phyloP scores from a whole-genome alignment of 768 basidiomycete species.

The Strobilomyces dryophilus region DNA sequence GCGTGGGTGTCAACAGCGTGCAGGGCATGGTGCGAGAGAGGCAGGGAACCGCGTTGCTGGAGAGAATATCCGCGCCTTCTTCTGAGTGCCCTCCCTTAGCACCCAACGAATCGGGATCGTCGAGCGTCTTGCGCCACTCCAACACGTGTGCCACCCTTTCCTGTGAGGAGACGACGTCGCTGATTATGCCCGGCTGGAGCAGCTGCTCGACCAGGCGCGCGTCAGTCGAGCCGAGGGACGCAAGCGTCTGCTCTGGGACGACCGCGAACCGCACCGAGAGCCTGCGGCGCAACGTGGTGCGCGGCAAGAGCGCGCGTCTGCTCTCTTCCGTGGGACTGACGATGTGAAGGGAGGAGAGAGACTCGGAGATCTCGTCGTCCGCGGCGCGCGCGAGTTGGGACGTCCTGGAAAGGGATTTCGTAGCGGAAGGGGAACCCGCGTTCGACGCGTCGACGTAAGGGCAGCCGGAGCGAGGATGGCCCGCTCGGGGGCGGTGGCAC shows the following conservation, averaged over 20 bases:
- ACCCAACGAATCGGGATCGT: conserved; percentile 30
- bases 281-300: conserved; percentile 16
- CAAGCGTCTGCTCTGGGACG: conserved; percentile 39
- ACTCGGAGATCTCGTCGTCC: conserved; percentile 35
- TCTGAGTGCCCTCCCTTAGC: conserved; percentile 31
- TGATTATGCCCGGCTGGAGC: conserved; percentile 40
- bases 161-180: conserved; percentile 17
- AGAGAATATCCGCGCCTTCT: not conserved
- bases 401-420: not conserved
- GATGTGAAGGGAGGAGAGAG: conserved; percentile 46
- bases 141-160: conserved; percentile 28
- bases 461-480: conserved; percentile 64
- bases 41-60: not conserved
- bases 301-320: conserved; percentile 5
- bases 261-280: conserved; percentile 31
- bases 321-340: conserved; percentile 21
- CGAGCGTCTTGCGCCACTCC: conserved; percentile 32
- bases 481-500: conserved; percentile 50
- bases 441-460: conserved; percentile 37
- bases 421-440: conserved; percentile 13
- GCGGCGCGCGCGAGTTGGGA: not conserved
- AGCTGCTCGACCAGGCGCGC: conserved; percentile 45
- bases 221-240: conserved; percentile 47
- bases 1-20: conserved; percentile 47
- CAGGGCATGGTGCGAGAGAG: conserved; percentile 51